Conservation (phyloP, 805 yeast species). For the Nematodospora valgi region DNA sequence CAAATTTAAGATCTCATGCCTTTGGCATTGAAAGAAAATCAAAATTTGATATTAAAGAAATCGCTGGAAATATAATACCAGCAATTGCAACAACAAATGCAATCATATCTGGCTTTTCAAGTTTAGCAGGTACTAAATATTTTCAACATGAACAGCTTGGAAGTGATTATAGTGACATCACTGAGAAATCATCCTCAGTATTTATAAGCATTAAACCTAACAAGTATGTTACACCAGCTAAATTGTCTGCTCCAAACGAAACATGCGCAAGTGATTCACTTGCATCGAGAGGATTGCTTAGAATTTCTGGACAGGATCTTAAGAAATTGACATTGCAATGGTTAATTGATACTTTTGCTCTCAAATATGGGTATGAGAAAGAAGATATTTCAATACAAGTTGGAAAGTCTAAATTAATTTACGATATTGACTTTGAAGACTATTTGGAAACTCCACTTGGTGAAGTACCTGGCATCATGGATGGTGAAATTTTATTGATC, state of each 20-base stretch:
- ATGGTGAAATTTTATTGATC: slow-evolving; percentile 64
- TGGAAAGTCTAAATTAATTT: slow-evolving; percentile 59
- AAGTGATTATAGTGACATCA: slow-evolving; percentile 23
- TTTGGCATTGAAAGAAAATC: slow-evolving; percentile 71
- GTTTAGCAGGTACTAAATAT: slow-evolving; percentile 62
- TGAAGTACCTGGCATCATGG: slow-evolving; percentile 48
- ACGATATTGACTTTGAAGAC: slow-evolving; percentile 88
- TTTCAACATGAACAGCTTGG: slow-evolving; percentile 25
- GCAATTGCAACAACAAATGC: slow-evolving; percentile 99
- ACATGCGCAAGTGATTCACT: slow-evolving; percentile 66
- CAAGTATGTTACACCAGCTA: slow-evolving; percentile 63
- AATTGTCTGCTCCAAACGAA: slow-evolving; percentile 58
- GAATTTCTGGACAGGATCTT: slow-evolving; percentile 24
- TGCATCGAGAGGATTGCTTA: slow-evolving; percentile 50
- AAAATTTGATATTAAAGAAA: slow-evolving; percentile 85
- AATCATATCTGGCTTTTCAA: slow-evolving; percentile 84
- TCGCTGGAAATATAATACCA: slow-evolving; percentile 97
- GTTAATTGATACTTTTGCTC: slow-evolving; percentile 49
- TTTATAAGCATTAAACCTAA: slow-evolving; percentile 47
- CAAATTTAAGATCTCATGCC: slow-evolving; percentile 70
- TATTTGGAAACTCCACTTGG: slow-evolving; percentile 48
- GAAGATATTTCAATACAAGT: slow-evolving; percentile 58
- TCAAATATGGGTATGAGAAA: slow-evolving; percentile 46
- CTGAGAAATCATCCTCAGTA: slow-evolving; percentile 23
- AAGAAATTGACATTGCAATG: slow-evolving; percentile 38